These are phyloP conservation scores for Meredithiella fracta DNA, from an alignment of 2,329 filamentous ascomycete species.

Conservation along the genomic window DNA sequence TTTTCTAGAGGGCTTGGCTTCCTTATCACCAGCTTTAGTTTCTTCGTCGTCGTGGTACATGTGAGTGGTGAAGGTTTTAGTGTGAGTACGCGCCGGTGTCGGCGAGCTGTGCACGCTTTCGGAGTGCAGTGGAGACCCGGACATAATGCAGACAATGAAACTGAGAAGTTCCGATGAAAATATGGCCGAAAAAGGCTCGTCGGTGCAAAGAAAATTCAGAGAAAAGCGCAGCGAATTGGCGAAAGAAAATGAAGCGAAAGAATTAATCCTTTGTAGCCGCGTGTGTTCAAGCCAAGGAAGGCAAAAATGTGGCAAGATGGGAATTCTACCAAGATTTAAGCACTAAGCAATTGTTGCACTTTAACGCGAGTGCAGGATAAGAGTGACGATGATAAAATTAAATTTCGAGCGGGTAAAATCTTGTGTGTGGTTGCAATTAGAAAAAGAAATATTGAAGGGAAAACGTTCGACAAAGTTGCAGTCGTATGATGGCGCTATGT, in stretches of 20 bases:
- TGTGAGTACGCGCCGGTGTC: slow-evolving; percentile 20
- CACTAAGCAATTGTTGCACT: neutral
- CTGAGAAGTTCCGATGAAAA: neutral
- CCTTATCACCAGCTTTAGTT: slow-evolving; percentile 25
- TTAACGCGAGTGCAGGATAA: neutral
- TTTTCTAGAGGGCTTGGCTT: slow-evolving; percentile 21
- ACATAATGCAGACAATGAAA: slow-evolving; percentile 1
- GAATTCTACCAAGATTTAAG: too few relatives aligned
- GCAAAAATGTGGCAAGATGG: too few relatives aligned
- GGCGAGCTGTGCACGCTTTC: slow-evolving; percentile 34
- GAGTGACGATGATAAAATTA: slow-evolving; percentile 1
- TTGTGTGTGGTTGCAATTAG: too few relatives aligned
- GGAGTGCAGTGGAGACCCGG: slow-evolving; percentile 23
- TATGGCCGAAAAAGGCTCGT: neutral
- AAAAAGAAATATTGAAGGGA: neutral
- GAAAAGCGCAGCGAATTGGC: neutral
- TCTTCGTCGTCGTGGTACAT: slow-evolving; percentile 32
- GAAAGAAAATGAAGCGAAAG: too few relatives aligned
- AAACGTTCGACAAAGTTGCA: neutral
- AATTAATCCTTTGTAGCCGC: too few relatives aligned
- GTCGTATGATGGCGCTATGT: neutral
- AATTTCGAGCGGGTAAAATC: neutral
- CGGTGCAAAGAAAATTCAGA: neutral
- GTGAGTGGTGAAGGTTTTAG: slow-evolving; percentile 31
- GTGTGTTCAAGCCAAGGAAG: too few relatives aligned